Evolutionary conservation across 371 early-diverging fungal genomes (phyloP).

Genomic region (Chytridium lagenaria): DNA sequence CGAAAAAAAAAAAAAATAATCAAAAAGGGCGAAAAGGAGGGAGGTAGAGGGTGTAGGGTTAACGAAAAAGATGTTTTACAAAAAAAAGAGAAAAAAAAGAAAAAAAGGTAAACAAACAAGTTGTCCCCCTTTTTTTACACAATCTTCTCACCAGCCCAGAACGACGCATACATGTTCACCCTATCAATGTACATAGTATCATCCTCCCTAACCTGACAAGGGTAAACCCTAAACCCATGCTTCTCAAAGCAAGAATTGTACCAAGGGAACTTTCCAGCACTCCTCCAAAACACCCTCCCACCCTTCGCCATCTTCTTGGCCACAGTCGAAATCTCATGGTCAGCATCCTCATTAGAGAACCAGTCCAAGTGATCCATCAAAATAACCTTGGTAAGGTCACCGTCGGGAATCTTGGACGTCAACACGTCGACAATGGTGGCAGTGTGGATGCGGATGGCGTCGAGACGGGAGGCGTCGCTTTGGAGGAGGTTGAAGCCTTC

Average conservation of each 20-base stretch:
- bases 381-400: slow-evolving; percentile 77
- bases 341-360: slow-evolving; percentile 70
- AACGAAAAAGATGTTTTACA: not conserved
- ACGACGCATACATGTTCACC: slow-evolving; percentile 86
- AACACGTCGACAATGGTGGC: slow-evolving; percentile 75
- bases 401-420: slow-evolving; percentile 54
- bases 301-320: slow-evolving; percentile 64
- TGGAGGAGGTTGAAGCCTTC: slow-evolving; percentile 70
- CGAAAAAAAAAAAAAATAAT: no score
- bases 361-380: slow-evolving; percentile 93
- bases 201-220: slow-evolving; percentile 70
- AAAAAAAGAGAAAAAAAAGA: not conserved
- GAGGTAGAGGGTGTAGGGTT: no score
- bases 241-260: slow-evolving; percentile 75
- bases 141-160: slow-evolving; percentile 47
- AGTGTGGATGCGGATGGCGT: slow-evolving; percentile 80
- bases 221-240: slow-evolving; percentile 70
- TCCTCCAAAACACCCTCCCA: slow-evolving; percentile 79
- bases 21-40: no score
- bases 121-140: not conserved
- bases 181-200: slow-evolving; percentile 73
- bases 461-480: slow-evolving; percentile 54
- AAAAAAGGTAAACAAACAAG: not conserved
- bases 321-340: slow-evolving; percentile 72
- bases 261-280: slow-evolving; percentile 83